Conservation (phyloP, 2,329 filamentous ascomycete genomes). For the Penicillium olsonii region DNA sequence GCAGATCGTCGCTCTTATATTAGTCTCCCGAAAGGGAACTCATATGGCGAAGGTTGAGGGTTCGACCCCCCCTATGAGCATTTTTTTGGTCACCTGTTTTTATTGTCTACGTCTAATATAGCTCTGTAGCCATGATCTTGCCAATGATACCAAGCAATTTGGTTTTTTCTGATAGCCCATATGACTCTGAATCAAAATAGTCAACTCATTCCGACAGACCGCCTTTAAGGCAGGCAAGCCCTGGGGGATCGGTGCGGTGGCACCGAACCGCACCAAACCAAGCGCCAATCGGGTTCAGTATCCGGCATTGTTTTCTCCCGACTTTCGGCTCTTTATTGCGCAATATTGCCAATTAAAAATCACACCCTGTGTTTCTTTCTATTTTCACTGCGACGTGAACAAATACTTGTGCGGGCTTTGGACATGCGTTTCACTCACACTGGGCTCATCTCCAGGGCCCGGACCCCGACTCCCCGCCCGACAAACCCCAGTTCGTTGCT, state of each 20-base stretch:
- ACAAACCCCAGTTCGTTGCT: slow-evolving; percentile 14
- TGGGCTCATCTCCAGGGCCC: slow-evolving; percentile 12
- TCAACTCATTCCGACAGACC: no score
- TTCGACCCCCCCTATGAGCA: neutral
- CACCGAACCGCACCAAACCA: neutral
- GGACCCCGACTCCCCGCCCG: slow-evolving; percentile 11
- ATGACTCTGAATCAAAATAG: no score
- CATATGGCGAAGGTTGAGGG: neutral
- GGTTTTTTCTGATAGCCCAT: no score
- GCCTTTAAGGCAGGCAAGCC: neutral
- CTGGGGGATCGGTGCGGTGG: neutral
- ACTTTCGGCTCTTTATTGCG: slow-evolving; percentile 10
- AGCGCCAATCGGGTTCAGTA: slow-evolving; percentile 1
- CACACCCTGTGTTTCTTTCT: neutral
- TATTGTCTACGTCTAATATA: no score
- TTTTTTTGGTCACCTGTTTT: neutral
- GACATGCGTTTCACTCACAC: slow-evolving; percentile 22
- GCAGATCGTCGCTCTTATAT: neutral
- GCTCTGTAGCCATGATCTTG: no score
- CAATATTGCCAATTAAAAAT: slow-evolving; percentile 3
- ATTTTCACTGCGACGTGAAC: neutral
- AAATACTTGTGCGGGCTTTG: slow-evolving; percentile 2
- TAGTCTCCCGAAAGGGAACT: neutral
- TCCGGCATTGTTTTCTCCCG: slow-evolving; percentile 7
- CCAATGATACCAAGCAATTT: no score